Evolutionary conservation across 1,139 yeast genomes (phyloP), one percentile per base, ranked within the genome.

Genomic region (Zygosaccharomyces sapae): DNA sequence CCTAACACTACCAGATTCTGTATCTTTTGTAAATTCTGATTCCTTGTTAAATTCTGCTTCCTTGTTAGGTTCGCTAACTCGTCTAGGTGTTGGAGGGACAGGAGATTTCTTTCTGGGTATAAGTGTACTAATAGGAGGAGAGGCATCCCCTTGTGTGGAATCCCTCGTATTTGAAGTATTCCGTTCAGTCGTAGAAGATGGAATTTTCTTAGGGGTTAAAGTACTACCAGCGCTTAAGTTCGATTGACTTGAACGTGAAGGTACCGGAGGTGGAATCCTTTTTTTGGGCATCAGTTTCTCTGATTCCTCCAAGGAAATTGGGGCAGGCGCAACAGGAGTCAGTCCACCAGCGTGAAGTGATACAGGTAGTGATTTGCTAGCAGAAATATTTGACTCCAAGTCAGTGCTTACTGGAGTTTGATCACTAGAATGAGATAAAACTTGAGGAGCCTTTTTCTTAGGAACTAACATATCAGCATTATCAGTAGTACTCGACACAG

Each of bases 371-470:
- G 19, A 13, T 5, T 31, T 31, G 10, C 18, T 31, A 3, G 19
- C 8, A 13, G 18, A 18, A 8, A 31, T 5, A 5, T 31, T 9
- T 12, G 18, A 5, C 4, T 13, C 34, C 16, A 9, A 31, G 6
- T 31, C 9, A 12, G 16, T 31, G 13, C 9, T 18, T 18, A 5
- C 8, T 13, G 34, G 8, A n/a, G 5, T 12, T 29, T 25, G 30
- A 2, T 16, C 33, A 16, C 4, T 10, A 5, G 34, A 33, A 38
- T 38, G 34, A 18, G 34, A 29, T 13, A 16, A 24, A 4, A 16
- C 41, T 22, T 33, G 41, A 13, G 41, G 34, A 1, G n/a, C 19
- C 20, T 38, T 38, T 16, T 38, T 38, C 31, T 38, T 38, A 8
- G 41, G 41, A 38, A 38, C 19, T 9, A 31, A 13, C 34, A 9